phyloP scores from a whole-genome alignment of 2,329 filamentous ascomycete species.

The Hysterium pulicare region DNA sequence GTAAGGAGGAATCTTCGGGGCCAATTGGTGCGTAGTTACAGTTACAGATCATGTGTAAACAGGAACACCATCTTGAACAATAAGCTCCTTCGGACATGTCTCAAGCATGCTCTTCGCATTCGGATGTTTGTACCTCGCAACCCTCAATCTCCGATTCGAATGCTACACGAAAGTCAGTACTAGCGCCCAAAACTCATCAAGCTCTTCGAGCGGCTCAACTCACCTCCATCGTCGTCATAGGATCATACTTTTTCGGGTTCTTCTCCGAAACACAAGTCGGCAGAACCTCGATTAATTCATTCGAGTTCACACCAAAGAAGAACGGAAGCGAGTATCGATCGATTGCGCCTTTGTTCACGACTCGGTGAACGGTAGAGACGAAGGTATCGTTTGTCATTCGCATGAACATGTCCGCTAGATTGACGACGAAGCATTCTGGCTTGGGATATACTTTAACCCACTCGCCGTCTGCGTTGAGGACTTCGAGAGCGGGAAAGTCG shows the following conservation, averaged over 20 bases:
- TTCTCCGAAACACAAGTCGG: neutral
- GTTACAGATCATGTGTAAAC: too few relatives aligned
- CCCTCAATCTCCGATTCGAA: too few relatives aligned
- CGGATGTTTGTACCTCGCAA: too few relatives aligned
- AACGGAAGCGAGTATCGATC: conserved; percentile 31
- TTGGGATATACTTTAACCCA: conserved; percentile 34
- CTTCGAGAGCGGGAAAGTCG: conserved; percentile 21
- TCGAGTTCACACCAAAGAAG: conserved; percentile 18
- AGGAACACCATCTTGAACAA: too few relatives aligned
- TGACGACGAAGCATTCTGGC: conserved; percentile 31
- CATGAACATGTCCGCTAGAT: conserved; percentile 33
- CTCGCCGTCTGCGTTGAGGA: conserved; percentile 32
- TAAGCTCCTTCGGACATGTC: too few relatives aligned
- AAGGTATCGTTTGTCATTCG: conserved; percentile 29
- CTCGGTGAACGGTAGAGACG: conserved; percentile 27
- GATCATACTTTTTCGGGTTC: neutral
- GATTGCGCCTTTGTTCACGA: conserved; percentile 25
- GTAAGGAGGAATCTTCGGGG: too few relatives aligned
- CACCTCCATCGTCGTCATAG: neutral
- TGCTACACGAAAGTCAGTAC: too few relatives aligned
- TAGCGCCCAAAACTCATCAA: too few relatives aligned
- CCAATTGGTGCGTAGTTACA: too few relatives aligned
- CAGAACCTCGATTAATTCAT: conserved; percentile 9
- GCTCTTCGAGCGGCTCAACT: too few relatives aligned
- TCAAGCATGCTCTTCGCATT: too few relatives aligned